phyloP scores from a whole-genome alignment of 1,139 yeast species.

The Candida anutae region DNA sequence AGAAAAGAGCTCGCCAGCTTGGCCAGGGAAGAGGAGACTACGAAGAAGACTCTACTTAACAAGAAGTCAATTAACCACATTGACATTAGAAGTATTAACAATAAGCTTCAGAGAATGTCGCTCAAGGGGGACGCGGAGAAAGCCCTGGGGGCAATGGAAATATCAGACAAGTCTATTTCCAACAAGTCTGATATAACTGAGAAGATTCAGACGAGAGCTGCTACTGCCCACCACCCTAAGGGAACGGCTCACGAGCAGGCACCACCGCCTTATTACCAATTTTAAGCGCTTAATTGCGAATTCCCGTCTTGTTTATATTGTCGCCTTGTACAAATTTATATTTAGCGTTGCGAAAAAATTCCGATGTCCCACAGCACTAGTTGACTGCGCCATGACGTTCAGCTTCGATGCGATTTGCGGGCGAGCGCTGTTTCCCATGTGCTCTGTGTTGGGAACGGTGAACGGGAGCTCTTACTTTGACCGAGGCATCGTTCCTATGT shows the following conservation, averaged over 20 bases:
- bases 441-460: conserved; percentile 51
- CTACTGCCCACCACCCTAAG: conserved; percentile 1
- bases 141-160: too few relatives aligned
- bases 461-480: conserved; percentile 20
- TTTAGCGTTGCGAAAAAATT: too few relatives aligned
- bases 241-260: conserved; percentile 1
- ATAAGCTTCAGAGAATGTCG: conserved; percentile 10
- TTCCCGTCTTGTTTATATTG: too few relatives aligned
- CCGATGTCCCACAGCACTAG: too few relatives aligned
- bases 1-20: conserved; percentile 5
- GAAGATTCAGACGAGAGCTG: too few relatives aligned
- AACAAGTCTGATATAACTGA: too few relatives aligned
- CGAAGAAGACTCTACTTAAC: conserved; percentile 3
- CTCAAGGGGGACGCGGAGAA: too few relatives aligned
- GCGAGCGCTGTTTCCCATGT: conserved; percentile 68
- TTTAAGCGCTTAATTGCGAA: too few relatives aligned
- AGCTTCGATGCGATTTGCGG: conserved; percentile 61
- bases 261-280: conserved; percentile 8
- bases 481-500: conserved; percentile 61
- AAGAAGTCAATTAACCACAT: conserved; percentile 26
- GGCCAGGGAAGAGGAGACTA: conserved; percentile 4
- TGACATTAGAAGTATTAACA: conserved; percentile 23
- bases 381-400: conserved; percentile 47
- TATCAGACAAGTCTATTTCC: too few relatives aligned
- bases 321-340: too few relatives aligned